Conservation (phyloP, 345 rosid genomes). For the Atalantia buxifolia region DNA sequence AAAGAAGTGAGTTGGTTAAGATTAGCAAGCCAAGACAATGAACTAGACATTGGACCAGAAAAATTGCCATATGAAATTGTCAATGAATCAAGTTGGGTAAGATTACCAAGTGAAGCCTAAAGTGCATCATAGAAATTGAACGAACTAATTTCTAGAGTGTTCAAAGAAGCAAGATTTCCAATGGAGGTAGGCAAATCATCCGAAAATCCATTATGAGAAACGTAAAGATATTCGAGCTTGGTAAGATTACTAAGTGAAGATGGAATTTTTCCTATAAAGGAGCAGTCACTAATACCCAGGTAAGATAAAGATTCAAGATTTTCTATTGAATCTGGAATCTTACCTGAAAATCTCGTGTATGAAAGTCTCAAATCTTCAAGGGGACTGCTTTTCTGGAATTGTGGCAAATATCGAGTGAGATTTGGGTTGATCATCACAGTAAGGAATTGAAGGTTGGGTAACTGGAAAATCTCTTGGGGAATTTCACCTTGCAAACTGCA, state of each 20-base stretch:
- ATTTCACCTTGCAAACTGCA: no score
- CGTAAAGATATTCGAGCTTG: not conserved
- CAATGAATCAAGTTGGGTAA: not conserved
- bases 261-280: not conserved
- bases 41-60: no score
- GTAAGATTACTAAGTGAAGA: not conserved
- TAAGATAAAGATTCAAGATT: no score
- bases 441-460: no score
- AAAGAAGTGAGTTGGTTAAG: no score
- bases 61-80: not conserved
- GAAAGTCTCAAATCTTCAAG: no score
- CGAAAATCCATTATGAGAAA: not conserved
- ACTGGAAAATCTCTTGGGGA: no score
- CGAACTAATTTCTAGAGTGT: not conserved
- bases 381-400: no score
- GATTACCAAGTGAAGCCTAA: not conserved
- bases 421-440: accelerated
- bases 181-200: not conserved
- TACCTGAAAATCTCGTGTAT: no score
- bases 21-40: no score
- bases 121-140: not conserved
- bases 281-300: not conserved
- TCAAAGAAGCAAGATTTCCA: not conserved
- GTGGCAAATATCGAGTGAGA: no score
- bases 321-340: no score